phyloP scores from a whole-genome alignment of 371 early-diverging fungal species.

The Mortierella sp. region DNA sequence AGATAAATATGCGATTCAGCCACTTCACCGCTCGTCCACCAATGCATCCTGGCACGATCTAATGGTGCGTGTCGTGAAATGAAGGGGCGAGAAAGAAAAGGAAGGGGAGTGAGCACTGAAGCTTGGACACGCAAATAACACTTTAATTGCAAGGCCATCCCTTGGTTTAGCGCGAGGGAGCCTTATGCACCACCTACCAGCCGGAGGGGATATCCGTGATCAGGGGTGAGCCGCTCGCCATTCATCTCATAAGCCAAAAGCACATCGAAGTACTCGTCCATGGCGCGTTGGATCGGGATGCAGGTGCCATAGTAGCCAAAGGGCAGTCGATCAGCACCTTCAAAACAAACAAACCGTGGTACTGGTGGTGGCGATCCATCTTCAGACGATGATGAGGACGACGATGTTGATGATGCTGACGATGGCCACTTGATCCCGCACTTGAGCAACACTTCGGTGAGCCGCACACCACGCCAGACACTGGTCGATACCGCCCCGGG shows the following conservation, averaged over 20 bases:
- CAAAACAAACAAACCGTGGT: constrained; percentile 74
- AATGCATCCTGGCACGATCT: constrained; percentile 1
- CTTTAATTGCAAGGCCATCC: neutral
- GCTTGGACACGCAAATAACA: neutral
- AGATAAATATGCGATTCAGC: neutral
- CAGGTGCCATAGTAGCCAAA: constrained; percentile 81
- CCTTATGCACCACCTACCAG: constrained; percentile 58
- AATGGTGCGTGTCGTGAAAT: too few relatives aligned
- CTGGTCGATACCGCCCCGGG: constrained; percentile 79
- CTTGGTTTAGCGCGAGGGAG: neutral
- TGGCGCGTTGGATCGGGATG: constrained; percentile 74
- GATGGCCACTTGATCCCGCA: constrained; percentile 62
- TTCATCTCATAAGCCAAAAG: constrained; percentile 88
- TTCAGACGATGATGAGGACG: too few relatives aligned
- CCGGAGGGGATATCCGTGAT: constrained; percentile 86
- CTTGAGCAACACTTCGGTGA: constrained; percentile 76
- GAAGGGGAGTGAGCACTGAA: neutral
- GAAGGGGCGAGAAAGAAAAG: too few relatives aligned
- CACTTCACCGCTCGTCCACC: neutral
- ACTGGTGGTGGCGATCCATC: too few relatives aligned
- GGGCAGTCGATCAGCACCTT: constrained; percentile 71
- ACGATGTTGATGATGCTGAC: constrained; percentile 14
- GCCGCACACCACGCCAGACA: constrained; percentile 80
- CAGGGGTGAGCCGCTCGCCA: constrained; percentile 77
- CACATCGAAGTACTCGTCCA: constrained; percentile 78